These are phyloP conservation scores for Beauveria pseudobassiana DNA, from an alignment of 2,329 filamentous ascomycete genomes.

Conservation along the genomic window DNA sequence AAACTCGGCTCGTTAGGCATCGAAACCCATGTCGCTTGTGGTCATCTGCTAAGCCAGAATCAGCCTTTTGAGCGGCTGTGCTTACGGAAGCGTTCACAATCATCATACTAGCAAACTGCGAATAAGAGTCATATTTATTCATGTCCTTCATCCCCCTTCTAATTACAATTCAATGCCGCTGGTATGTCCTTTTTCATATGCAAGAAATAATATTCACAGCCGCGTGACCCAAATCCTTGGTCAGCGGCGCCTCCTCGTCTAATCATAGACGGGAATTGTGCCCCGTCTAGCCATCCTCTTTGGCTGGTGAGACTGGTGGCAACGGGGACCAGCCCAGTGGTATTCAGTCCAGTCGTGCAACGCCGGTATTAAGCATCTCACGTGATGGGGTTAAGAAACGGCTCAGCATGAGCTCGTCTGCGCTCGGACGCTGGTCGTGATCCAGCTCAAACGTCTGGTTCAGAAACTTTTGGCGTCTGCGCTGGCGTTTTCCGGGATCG, in stretches of 20 bases:
- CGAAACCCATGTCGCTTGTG: not conserved
- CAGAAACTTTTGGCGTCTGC: constrained; percentile 79
- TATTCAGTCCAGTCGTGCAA: not conserved
- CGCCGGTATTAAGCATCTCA: constrained; percentile 23
- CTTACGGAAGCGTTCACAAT: not conserved
- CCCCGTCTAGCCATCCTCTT: not conserved
- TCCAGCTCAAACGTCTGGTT: constrained; percentile 91
- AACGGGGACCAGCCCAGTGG: constrained; percentile 4
- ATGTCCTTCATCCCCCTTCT: not conserved
- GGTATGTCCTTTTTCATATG: not conserved
- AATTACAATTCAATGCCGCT: constrained; percentile 3
- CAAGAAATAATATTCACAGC: constrained; percentile 3
- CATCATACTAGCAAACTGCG: not conserved
- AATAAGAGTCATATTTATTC: constrained; percentile 3
- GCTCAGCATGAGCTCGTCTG: constrained; percentile 81
- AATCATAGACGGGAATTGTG: not conserved
- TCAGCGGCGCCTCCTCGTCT: not conserved
- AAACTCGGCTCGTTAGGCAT: not conserved
- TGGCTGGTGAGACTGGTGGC: not conserved
- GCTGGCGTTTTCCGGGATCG: constrained; percentile 79
- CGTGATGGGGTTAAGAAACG: constrained; percentile 70
- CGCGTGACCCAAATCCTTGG: not conserved
- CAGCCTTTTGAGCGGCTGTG: not conserved
- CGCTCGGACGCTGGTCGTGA: constrained; percentile 83
- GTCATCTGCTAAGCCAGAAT: not conserved